Evolutionary conservation across 495 filamentous ascomycete species (phyloP).

Genomic region (Neurospora tetraspora): DNA sequence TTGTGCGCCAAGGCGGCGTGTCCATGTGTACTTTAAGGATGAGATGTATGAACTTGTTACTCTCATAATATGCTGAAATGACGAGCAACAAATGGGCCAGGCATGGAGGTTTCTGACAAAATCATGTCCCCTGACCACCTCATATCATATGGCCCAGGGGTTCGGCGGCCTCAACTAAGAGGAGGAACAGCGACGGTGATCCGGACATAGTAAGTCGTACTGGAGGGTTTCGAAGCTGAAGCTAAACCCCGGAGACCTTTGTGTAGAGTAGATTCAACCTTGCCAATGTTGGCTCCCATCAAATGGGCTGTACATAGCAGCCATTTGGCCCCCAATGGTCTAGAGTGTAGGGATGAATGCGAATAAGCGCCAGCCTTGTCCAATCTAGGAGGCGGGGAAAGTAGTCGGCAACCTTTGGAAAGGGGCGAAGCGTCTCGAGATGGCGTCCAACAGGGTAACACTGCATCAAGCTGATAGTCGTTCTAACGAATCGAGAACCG

Average conservation of each 20-base stretch:
- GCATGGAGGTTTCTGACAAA: neutral
- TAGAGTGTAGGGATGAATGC: neutral
- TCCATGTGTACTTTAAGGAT: neutral
- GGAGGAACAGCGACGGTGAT: neutral
- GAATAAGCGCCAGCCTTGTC: neutral
- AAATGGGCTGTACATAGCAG: neutral
- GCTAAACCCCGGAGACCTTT: neutral
- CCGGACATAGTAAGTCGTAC: neutral
- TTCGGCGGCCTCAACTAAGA: neutral
- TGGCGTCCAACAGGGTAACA: neutral
- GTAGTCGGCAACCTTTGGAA: neutral
- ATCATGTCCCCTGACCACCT: neutral
- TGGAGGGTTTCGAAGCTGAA: neutral
- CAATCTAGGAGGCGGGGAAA: neutral
- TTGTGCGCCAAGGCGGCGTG: accelerated
- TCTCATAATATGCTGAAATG: no score
- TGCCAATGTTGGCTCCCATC: neutral
- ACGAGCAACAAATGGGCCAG: neutral
- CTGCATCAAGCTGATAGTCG: neutral
- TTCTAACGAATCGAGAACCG: neutral
- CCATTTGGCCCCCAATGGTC: neutral
- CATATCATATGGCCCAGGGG: neutral
- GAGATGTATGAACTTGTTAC: no score
- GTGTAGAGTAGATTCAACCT: neutral
- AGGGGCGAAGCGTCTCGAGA: neutral